phyloP scores from a whole-genome alignment of 73 alveolate genomes.

The Paramecium tetraurelia region DNA sequence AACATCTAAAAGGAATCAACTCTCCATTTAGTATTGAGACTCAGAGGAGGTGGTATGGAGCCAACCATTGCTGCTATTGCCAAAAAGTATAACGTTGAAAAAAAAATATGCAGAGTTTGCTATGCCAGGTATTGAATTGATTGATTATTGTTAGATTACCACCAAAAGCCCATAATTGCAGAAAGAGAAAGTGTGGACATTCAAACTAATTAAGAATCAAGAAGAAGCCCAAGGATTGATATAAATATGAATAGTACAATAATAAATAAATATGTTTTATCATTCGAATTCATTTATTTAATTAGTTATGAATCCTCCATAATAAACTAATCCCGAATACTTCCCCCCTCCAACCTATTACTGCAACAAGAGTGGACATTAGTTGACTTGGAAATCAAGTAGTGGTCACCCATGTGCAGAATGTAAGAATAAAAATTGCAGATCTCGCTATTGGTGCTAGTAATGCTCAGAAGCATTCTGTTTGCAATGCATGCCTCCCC shows the following conservation, averaged over 20 bases:
- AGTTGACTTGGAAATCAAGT: slow-evolving; percentile 10
- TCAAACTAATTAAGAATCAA: slow-evolving; percentile 95
- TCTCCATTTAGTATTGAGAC: slow-evolving; percentile 73
- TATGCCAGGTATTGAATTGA: slow-evolving; percentile 55
- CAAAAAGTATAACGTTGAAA: slow-evolving; percentile 63
- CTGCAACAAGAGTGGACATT: neutral
- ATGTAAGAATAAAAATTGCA: slow-evolving; percentile 1
- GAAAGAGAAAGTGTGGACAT: slow-evolving; percentile 98
- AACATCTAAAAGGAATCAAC: slow-evolving; percentile 77
- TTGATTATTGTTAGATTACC: slow-evolving; percentile 86
- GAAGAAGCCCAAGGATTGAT: slow-evolving; percentile 94
- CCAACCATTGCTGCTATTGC: slow-evolving; percentile 70
- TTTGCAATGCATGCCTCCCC: slow-evolving; percentile 19
- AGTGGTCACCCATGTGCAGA: slow-evolving; percentile 13
- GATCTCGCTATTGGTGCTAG: slow-evolving; percentile 35
- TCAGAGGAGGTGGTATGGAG: slow-evolving; percentile 75
- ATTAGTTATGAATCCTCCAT: neutral
- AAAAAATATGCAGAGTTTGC: slow-evolving; percentile 69
- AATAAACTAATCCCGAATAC: neutral
- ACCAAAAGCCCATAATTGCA: slow-evolving; percentile 96
- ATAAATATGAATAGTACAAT: neutral
- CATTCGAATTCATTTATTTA: neutral
- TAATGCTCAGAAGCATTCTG: neutral
- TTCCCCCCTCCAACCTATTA: slow-evolving; percentile 4
- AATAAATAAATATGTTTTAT: neutral